Evolutionary conservation across 2,329 filamentous ascomycete species (phyloP), one percentile per base, ranked within the genome.

Genomic region (Furcasterigmium furcatum): DNA sequence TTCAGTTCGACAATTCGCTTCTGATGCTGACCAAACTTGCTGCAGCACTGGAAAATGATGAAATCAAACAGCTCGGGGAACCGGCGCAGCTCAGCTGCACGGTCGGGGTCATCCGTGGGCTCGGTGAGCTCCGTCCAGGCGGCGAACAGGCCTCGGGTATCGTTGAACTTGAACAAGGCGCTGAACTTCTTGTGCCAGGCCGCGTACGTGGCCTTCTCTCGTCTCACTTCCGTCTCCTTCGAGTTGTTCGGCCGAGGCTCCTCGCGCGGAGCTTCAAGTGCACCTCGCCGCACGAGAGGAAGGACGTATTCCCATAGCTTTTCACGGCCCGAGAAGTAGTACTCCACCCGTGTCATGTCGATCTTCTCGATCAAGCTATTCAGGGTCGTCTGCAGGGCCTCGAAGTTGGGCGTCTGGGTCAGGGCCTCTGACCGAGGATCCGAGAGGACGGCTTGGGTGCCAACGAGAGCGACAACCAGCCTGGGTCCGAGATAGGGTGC

Each of bases 41-140:
- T 41, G 45, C 70, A 72, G 60, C 65, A 65, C 3, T 69, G 59
- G 43, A 67, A 67, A 19, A 70, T 48, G 56, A 67, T 67, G 30
- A 59, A 72, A 49, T 72, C 65, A 30, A 72, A 53, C 6, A 67
- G 60, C 14, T 68, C 62, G 1, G 58, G 54, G 21, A 63, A 58
- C 7, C 57, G 46, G n/a, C 55, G 58, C n/a, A 71, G 51, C 19
- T 63, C 56, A 10, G 48, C 35, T 10, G 49, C 50, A 10, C 68
- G 50, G 4, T 46, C 45, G 0, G 57, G 53, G 29, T 55, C 53
- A 4, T 58, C 46, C 12, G 50, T 53, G 18, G 67, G 32, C 9
- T 51, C 35, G 27, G 51, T 55, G 38, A 71, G 51, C 16, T 63
- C 57, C 25, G 60, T 41, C 67, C 67, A 71, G 38, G 46, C 42